Conservation (phyloP, 345 rosid genomes). For the Nasturtium officinale region DNA sequence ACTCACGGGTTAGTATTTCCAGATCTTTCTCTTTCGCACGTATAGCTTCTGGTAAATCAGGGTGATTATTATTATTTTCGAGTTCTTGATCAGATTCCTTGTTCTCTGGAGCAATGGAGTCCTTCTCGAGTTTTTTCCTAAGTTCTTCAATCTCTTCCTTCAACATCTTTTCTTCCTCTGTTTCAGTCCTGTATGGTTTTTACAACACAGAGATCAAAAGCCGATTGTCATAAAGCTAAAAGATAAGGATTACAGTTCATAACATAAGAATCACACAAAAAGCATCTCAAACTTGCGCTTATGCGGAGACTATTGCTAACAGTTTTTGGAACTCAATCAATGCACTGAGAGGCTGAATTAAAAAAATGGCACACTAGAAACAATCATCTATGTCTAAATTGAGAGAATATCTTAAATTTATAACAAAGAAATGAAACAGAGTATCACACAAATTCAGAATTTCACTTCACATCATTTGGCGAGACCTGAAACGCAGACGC, state of each 20-base stretch:
- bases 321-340: background rate
- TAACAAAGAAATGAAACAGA: background rate
- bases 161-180: slow-evolving; percentile 74
- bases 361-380: background rate
- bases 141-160: slow-evolving; percentile 68
- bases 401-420: too few species aligned
- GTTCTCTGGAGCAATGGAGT: slow-evolving; percentile 37
- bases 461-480: background rate
- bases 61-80: slow-evolving; percentile 44
- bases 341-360: background rate
- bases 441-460: background rate
- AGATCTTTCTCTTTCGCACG: slow-evolving; percentile 67
- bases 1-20: slow-evolving; percentile 58
- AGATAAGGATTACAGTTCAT: background rate
- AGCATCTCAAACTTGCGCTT: background rate
- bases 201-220: slow-evolving; percentile 22
- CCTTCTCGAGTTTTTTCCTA: slow-evolving; percentile 57
- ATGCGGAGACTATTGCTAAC: background rate
- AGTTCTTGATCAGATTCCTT: slow-evolving; percentile 47
- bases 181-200: slow-evolving; percentile 67
- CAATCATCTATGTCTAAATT: background rate
- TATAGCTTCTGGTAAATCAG: slow-evolving; percentile 48
- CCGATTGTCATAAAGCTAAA: background rate
- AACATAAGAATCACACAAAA: slow-evolving; percentile 21
- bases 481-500: background rate